A percentile compares a stretch with the other conserved stretches of the same genome.
Evolutionary conservation across 2,329 filamentous ascomycete species (phyloP).

Genomic region (Ceratocystis albifundus): DNA sequence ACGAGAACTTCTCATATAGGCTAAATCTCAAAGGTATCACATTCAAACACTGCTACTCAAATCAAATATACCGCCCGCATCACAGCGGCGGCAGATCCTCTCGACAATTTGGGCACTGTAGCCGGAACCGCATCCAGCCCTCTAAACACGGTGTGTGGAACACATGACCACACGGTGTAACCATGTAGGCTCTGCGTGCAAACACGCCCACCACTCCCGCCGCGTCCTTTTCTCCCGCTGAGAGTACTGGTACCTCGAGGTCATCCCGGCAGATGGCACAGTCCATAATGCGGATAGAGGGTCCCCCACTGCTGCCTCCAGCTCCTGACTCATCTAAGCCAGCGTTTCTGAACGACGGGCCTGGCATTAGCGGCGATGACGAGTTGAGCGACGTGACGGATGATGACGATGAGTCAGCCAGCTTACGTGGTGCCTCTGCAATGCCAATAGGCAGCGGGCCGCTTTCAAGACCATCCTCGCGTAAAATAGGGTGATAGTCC

Average conservation of each 20-base stretch:
- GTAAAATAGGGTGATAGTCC: slow-evolving; percentile 86
- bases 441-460: slow-evolving; percentile 72
- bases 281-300: slow-evolving; percentile 51
- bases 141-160: slow-evolving; percentile 89
- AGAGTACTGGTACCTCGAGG: slow-evolving; percentile 76
- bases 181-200: slow-evolving; percentile 80
- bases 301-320: slow-evolving; percentile 26
- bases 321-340: slow-evolving; percentile 27
- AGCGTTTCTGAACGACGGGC: slow-evolving; percentile 16
- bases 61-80: slow-evolving; percentile 23
- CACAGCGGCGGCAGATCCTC: slow-evolving; percentile 78
- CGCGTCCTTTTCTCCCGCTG: slow-evolving; percentile 33
- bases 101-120: slow-evolving; percentile 92
- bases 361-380: slow-evolving; percentile 27
- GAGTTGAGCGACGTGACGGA: slow-evolving; percentile 28
- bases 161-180: slow-evolving; percentile 90
- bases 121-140: slow-evolving; percentile 85
- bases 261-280: slow-evolving; percentile 92
- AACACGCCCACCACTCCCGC: slow-evolving; percentile 55
- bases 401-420: not conserved
- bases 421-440: slow-evolving; percentile 18
- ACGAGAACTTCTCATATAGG: not conserved
- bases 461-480: slow-evolving; percentile 69
- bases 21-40: not conserved
- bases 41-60: slow-evolving; percentile 6